Base-by-base conservation (phyloP, 2,329 filamentous ascomycete species). In the Arachnomyces sp. region DNA sequence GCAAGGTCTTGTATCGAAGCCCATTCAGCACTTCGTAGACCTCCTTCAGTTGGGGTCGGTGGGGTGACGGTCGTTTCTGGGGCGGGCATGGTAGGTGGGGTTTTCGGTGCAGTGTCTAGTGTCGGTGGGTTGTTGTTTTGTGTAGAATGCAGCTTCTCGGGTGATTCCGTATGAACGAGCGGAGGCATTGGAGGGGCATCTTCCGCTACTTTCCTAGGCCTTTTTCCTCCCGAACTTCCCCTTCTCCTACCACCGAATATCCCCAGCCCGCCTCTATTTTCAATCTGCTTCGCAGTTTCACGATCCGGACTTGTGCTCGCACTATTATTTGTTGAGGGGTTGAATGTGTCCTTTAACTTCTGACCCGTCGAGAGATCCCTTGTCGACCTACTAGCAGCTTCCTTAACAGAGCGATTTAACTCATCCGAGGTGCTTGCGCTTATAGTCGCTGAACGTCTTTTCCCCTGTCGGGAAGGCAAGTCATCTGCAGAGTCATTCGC, bases 321-420 rank as follows among this genome's bases (percentile, higher is more conserved):
- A 43, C 65, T 71, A 55, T 72, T 78, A 53, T 74, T 79, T 33
- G 72, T 67, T 28, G 58, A 56, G 7, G 59, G 61, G 43, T 67
- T 75, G 53, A 92, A 86, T 9, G 82, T 83, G 55, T 82, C 80
- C 59, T 77, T 83, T 45, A 90, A 68, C 54, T 80, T 85, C 54
- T 79, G 77, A 38, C 75, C 78, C 8, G 84, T 83, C 7, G 86
- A 89, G 28, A 44, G 36, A 17, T 32, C 31, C n/a, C 36, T 41
- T 6, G 37, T 15, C 12, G 44, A 25, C 21, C 21, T 25, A 8
- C 21, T 32, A 5, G 44, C 13, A 13, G 34, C 9, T 34, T 28
- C 14, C 11, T 21, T 42, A n/a, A 30, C 16, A 12, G 34, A 13
- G 7, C 30, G 16, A n/a, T 21, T 30, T 7, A 36, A 18, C 16